Conservation (phyloP, 495 filamentous ascomycete genomes). For the Aspergillus coremiiformis region DNA sequence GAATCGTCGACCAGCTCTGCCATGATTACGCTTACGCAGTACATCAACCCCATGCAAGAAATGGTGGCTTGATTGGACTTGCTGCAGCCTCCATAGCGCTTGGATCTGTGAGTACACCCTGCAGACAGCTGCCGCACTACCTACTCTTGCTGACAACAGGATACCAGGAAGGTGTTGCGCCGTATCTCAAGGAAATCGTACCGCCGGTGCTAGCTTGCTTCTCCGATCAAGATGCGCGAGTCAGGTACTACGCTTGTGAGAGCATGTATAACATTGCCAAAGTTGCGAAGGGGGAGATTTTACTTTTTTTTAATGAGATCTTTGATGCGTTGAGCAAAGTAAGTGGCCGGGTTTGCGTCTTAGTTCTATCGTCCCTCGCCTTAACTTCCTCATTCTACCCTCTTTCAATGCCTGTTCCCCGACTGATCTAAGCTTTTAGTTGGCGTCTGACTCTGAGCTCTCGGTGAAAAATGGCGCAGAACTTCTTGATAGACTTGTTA, state of each 20-base stretch:
- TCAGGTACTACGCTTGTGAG: slow-evolving; percentile 98
- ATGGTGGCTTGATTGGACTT: slow-evolving; percentile 92
- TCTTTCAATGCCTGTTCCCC: neutral
- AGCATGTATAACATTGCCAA: slow-evolving; percentile 99
- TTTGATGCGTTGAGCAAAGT: slow-evolving; percentile 98
- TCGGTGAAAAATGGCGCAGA: slow-evolving; percentile 99
- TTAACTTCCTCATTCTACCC: neutral
- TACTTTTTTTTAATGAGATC: slow-evolving; percentile 95
- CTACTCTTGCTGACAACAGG: slow-evolving; percentile 18
- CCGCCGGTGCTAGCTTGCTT: slow-evolving; percentile 98
- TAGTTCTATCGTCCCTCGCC: too few relatives aligned
- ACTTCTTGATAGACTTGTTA: slow-evolving; percentile 88
- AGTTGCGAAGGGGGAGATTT: slow-evolving; percentile 94
- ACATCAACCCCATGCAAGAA: slow-evolving; percentile 93
- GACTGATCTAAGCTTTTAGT: slow-evolving; percentile 40
- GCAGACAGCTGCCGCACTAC: neutral
- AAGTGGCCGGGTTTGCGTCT: slow-evolving; percentile 9
- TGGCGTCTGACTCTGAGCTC: slow-evolving; percentile 90
- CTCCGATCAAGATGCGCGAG: slow-evolving; percentile 93
- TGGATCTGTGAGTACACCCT: slow-evolving; percentile 61
- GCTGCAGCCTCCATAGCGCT: slow-evolving; percentile 95
- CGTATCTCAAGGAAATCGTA: slow-evolving; percentile 86
- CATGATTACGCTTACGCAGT: slow-evolving; percentile 97
- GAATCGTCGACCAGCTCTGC: slow-evolving; percentile 90
- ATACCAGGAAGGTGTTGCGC: slow-evolving; percentile 71